A percentile compares a stretch with the other conserved stretches of the same genome.
These are phyloP conservation scores for Trypanosoma scelopori DNA, from an alignment of 208 protist genomes.

Conservation along the genomic window DNA sequence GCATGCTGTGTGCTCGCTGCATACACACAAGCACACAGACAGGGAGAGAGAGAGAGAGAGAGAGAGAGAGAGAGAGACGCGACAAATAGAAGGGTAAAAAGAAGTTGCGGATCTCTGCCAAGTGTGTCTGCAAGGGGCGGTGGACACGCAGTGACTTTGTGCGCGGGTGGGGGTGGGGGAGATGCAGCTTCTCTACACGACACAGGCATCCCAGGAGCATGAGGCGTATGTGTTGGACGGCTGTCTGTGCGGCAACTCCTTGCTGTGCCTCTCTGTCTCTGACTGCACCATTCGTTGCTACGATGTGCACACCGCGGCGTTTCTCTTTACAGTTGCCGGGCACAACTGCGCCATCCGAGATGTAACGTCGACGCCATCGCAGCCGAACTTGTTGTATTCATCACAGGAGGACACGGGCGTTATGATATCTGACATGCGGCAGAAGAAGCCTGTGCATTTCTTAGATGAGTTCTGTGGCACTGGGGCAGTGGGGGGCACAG, in stretches of 20 bases:
- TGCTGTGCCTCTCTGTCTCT: slow-evolving; percentile 59
- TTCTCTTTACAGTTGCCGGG: slow-evolving; percentile 45
- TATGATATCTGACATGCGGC: slow-evolving; percentile 70
- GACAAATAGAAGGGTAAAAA: too few species aligned
- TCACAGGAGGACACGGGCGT: slow-evolving; percentile 80
- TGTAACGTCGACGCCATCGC: slow-evolving; percentile 40
- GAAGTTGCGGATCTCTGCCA: too few species aligned
- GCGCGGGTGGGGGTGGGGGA: neutral
- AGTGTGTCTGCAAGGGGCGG: too few species aligned
- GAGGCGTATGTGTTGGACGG: slow-evolving; percentile 70
- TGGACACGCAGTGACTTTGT: neutral
- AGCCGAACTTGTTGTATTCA: slow-evolving; percentile 60
- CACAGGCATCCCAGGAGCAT: slow-evolving; percentile 39
- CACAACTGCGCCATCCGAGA: slow-evolving; percentile 72
- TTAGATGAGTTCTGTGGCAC: slow-evolving; percentile 57
- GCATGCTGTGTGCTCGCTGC: too few species aligned
- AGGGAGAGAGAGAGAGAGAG: too few species aligned
- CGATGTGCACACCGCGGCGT: slow-evolving; percentile 46
- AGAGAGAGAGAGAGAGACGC: too few species aligned
- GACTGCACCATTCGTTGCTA: slow-evolving; percentile 66
- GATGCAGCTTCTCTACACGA: slow-evolving; percentile 6
- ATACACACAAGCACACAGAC: too few species aligned
- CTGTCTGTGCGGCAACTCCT: slow-evolving; percentile 51
- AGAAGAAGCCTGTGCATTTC: slow-evolving; percentile 49
- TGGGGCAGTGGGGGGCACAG: slow-evolving; percentile 35